Base-by-base conservation (phyloP, 768 basidiomycete genomes). In the Phylloporus scabripes region DNA sequence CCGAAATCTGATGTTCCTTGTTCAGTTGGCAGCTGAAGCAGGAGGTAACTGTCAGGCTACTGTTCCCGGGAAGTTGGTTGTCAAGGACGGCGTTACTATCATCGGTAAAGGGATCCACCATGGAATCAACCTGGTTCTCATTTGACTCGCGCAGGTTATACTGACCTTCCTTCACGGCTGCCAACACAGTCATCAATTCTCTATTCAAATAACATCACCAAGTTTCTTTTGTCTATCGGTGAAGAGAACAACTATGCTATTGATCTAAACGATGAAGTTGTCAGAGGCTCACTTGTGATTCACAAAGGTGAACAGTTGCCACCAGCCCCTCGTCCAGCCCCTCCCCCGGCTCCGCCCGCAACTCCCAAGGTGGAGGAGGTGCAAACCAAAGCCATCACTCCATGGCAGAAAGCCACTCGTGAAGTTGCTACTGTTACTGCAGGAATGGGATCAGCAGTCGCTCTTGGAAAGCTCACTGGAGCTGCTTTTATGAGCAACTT, bases 31-130 rank as follows among this genome's bases (percentile, higher is more conserved):
- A 33, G 85, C 89, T 14, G 91, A 93, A 69, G 79, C 88, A 39
- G 90, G 91, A n/a, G 91, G 91, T 12, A 93, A 93, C 54, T 92
- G 91, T 58, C 85, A 82, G 58, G 83, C 81, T 12, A 93, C 91
- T 8, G 72, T 75, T 44, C 89, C 91, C 7, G 91, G 91, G 24
- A 77, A 91, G 58, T 70, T 89, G 28, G 66, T 73, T 42, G 72
- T 82, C 9, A 75, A 86, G 55, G 71, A 80, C 47, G 91, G 91
- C 3, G 87, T 92, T n/a, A 87, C 85, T 2, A 72, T 93, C 56
- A 84, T 92, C 36, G 91, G 90, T 83, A 54, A 50, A 63, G 37
- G 20, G 24, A 39, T 26, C 44, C 15, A 23, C 14, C 33, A 53
- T 18, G 53, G 42, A 42, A 52, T 39, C 18, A 15, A 26, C 34